Evolutionary conservation across 163 green algal species (phyloP), one percentile per base, ranked within the genome.

Genomic region (Chlorella variabilis): DNA sequence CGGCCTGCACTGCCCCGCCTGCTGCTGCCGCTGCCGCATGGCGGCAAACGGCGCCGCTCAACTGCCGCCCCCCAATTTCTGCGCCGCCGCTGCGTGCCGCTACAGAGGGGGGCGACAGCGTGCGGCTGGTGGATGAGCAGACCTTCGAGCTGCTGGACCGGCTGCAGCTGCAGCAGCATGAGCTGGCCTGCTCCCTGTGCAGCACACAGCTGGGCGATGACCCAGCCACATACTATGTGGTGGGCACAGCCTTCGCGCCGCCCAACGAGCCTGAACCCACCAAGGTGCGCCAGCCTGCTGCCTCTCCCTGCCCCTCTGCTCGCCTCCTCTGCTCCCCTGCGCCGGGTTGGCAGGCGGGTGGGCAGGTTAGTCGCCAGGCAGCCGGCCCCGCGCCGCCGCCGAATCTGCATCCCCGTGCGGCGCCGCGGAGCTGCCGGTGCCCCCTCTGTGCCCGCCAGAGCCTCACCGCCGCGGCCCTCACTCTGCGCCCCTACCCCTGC

Each of bases 101-200:
- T 68, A 63, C 41, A 70, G 79, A 80, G 42, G 56, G 62, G 20
- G 56, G 38, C 68, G 62, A 83, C 56, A 71, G 39, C n/a, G 75
- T 99, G 71, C 91, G 93, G 3, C 78, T 99, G 49, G 75, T 98
- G 38, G 91, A 97, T 79, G 94, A 98, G 63, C 87, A 93, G 67
- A 98, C 93, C 0, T 98, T 98, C 78, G 96, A 99, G 71, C 91
- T 90, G 5, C 62, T 97, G 59, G 90, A 92, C 41, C 84, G 88
- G 3, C 91, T 93, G 77, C 29, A 68, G 20, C 89, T 99, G 69
- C 87, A 94, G 13, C 38, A 76, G 2, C 77, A 89, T 23, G 96
- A 99, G 86, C 84, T 94, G 45, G 85, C 83, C 4, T 94, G 85
- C 75, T 89, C 86, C 34, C 15, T 82, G 8, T 36, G 38, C 54